Evolutionary conservation across 768 basidiomycete genomes (phyloP).

Genomic region (Mycena haematopus): DNA sequence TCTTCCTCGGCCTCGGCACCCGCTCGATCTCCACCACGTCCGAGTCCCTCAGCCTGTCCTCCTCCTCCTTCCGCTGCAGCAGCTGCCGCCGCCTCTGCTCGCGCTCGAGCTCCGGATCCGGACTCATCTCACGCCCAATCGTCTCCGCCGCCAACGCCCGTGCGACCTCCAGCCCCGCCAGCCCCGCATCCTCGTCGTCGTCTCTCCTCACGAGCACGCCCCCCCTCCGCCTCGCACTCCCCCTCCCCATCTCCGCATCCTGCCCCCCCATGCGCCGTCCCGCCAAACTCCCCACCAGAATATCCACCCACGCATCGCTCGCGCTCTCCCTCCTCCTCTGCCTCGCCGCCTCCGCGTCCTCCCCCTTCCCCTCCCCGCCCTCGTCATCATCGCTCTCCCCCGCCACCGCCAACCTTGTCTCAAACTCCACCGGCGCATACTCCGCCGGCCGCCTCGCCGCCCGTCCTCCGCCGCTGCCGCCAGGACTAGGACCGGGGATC

Average conservation of each 20-base stretch:
- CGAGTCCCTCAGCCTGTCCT: slow-evolving; percentile 47
- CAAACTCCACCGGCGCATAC: slow-evolving; percentile 83
- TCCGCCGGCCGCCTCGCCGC: slow-evolving; percentile 71
- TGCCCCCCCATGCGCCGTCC: slow-evolving; percentile 59
- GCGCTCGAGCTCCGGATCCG: slow-evolving; percentile 38
- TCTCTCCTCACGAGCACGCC: slow-evolving; percentile 32
- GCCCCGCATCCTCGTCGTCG: slow-evolving; percentile 74
- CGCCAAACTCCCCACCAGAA: slow-evolving; percentile 67
- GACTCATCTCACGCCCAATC: slow-evolving; percentile 24
- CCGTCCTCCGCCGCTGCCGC: slow-evolving; percentile 41
- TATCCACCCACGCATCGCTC: slow-evolving; percentile 90
- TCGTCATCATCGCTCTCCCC: slow-evolving; percentile 61
- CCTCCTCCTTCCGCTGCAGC: slow-evolving; percentile 37
- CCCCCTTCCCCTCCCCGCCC: slow-evolving; percentile 39
- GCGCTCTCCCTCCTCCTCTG: slow-evolving; percentile 55
- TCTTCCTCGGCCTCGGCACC: slow-evolving; percentile 50
- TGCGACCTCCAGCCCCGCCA: slow-evolving; percentile 76
- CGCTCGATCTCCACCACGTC: slow-evolving; percentile 59
- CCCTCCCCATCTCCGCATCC: slow-evolving; percentile 47
- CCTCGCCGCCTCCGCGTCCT: slow-evolving; percentile 49
- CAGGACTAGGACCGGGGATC: slow-evolving; percentile 61
- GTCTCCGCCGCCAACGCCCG: slow-evolving; percentile 66
- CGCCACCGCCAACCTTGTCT: slow-evolving; percentile 79
- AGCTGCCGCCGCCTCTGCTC: slow-evolving; percentile 46
- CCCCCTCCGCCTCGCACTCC: slow-evolving; percentile 41